Evolutionary conservation across 176 grass and related monocot species (phyloP).

Genomic region (Aegilops umbellulata): DNA sequence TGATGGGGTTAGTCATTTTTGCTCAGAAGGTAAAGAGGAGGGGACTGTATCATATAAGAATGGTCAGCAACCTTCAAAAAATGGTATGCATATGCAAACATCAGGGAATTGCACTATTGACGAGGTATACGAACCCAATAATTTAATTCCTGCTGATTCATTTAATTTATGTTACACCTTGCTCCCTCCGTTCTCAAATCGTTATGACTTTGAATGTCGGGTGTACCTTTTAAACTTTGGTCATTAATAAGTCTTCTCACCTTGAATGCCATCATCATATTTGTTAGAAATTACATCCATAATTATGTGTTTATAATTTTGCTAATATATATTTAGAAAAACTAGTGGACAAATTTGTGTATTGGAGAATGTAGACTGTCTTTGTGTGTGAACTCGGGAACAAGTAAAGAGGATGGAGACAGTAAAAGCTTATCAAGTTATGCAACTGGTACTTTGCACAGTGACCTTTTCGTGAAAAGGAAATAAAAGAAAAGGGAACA

Average conservation of each 20-base stretch:
- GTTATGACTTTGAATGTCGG: neutral
- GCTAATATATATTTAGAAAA: neutral
- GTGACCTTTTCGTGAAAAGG: neutral
- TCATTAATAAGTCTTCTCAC: neutral
- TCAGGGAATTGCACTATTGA: neutral
- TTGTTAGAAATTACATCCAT: conserved; percentile 2
- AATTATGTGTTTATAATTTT: conserved; percentile 4
- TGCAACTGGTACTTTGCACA: neutral
- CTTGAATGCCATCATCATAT: neutral
- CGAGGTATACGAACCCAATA: conserved; percentile 35
- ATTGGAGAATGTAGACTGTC: neutral
- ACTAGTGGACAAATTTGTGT: conserved; percentile 7
- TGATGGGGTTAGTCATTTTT: conserved; percentile 27
- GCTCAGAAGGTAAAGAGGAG: conserved; percentile 34
- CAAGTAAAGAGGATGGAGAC: conserved; percentile 9
- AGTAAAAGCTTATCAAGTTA: neutral
- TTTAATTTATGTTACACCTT: conserved; percentile 22
- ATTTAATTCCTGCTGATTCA: conserved; percentile 7
- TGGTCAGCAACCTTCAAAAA: conserved; percentile 28
- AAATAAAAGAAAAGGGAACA: neutral
- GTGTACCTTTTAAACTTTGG: neutral
- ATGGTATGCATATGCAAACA: conserved; percentile 16
- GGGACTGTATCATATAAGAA: conserved; percentile 11
- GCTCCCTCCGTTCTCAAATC: neutral
- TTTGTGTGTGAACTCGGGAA: neutral